phyloP scores from a whole-genome alignment of 192 early-diverging fungal genomes.

The Gryganskiella cystojenkinii region DNA sequence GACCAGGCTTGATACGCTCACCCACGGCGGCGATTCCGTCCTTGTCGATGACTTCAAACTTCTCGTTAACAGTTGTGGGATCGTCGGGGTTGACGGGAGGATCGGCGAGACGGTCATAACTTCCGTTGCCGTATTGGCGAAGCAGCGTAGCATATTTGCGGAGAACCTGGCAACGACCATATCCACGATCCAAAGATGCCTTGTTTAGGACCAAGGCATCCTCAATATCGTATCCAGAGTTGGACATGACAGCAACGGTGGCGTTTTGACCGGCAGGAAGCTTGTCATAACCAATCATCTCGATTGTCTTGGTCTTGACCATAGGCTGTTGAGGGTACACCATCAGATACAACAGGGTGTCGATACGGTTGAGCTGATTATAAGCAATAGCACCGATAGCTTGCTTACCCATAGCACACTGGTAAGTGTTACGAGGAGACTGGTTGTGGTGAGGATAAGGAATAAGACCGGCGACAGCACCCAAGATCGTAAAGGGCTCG shows the following conservation, averaged over 20 bases:
- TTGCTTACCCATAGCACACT: constrained; percentile 99
- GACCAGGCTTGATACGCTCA: constrained; percentile 75
- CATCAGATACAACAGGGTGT: constrained; percentile 95
- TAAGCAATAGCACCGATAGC: constrained; percentile 97
- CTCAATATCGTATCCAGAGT: constrained; percentile 98
- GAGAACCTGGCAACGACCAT: constrained; percentile 94
- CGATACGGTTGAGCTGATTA: constrained; percentile 94
- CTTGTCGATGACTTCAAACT: constrained; percentile 78
- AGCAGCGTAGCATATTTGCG: constrained; percentile 89
- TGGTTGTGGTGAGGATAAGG: constrained; percentile 99
- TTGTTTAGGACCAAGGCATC: constrained; percentile 97
- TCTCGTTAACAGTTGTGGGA: constrained; percentile 53
- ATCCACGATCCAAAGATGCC: constrained; percentile 93
- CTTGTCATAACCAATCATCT: constrained; percentile 97
- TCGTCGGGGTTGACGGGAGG: constrained; percentile 57
- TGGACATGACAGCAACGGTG: constrained; percentile 96
- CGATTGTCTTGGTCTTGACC: constrained; percentile 98
- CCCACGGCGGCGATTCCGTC: constrained; percentile 95
- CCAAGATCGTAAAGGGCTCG: constrained; percentile 94
- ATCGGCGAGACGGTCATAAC: constrained; percentile 81
- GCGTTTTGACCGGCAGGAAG: constrained; percentile 90
- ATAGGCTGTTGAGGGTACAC: constrained; percentile 98
- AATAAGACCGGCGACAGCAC: constrained; percentile 97
- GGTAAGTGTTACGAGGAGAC: constrained; percentile 97
- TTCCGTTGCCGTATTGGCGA: constrained; percentile 90